Conservation (phyloP, 192 early-diverging fungal species). For the Rhizoclosmatium globosum region DNA sequence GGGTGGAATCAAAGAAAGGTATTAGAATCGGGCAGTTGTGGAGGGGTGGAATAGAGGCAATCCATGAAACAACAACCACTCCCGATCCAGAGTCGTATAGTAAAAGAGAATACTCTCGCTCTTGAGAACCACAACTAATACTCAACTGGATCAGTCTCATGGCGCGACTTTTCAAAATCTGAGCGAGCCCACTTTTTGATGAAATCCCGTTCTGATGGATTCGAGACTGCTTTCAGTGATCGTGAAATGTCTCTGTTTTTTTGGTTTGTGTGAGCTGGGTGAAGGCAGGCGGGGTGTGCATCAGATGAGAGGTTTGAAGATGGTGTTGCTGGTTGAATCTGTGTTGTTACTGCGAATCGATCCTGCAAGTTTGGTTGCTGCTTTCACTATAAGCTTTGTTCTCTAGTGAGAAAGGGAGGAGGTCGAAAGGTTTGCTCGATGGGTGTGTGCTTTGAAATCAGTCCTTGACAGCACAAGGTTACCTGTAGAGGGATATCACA, state of each 20-base stretch:
- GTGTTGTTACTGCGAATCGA: no score
- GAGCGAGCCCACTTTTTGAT: slow-evolving; percentile 24
- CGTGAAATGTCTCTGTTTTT: slow-evolving; percentile 8
- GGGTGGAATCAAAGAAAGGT: not conserved
- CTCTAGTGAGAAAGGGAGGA: no score
- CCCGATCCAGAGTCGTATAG: not conserved
- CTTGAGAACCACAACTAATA: not conserved
- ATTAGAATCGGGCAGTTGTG: not conserved
- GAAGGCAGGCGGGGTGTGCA: not conserved
- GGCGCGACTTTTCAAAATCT: slow-evolving; percentile 13
- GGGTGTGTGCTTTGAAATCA: no score
- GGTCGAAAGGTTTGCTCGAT: no score
- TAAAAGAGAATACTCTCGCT: not conserved
- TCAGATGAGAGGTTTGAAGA: not conserved
- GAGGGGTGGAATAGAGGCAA: not conserved
- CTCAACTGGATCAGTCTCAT: slow-evolving; percentile 19
- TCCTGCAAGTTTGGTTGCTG: no score
- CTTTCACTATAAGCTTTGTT: no score
- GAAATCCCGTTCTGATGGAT: slow-evolving; percentile 15
- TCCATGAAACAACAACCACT: not conserved
- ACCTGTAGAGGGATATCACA: slow-evolving; percentile 14
- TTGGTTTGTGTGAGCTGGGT: not conserved
- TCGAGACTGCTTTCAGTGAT: not conserved
- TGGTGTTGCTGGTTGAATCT: no score
- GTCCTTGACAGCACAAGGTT: not conserved